phyloP scores from a whole-genome alignment of 2,329 filamentous ascomycete species.

The Hymenoscyphus repandus region DNA sequence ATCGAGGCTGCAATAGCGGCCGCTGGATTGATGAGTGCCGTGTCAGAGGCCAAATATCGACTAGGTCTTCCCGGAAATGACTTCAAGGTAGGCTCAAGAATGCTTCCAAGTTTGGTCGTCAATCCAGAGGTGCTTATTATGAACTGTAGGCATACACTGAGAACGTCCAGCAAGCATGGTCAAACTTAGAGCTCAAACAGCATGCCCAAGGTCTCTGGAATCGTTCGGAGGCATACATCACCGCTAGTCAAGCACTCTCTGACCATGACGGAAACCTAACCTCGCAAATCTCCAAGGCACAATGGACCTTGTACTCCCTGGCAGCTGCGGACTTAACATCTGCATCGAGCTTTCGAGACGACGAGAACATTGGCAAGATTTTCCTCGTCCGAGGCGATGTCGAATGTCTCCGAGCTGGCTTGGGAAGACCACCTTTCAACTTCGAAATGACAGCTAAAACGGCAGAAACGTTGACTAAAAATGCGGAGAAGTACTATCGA shows the following conservation, averaged over 20 bases:
- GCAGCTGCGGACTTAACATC: constrained; percentile 45
- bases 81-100: constrained; percentile 34
- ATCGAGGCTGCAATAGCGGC: constrained; percentile 49
- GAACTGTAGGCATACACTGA: background rate
- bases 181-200: constrained; percentile 37
- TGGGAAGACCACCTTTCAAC: constrained; percentile 41
- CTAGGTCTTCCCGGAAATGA: constrained; percentile 44
- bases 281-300: constrained; percentile 24
- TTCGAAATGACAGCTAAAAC: constrained; percentile 40
- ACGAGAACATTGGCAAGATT: constrained; percentile 45
- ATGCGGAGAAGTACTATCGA: constrained; percentile 53
- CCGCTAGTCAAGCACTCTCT: constrained; percentile 36
- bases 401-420: constrained; percentile 47
- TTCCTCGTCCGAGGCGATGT: constrained; percentile 50
- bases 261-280: constrained; percentile 12
- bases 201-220: constrained; percentile 44
- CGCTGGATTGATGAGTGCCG: constrained; percentile 50
- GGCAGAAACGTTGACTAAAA: constrained; percentile 43
- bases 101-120: background rate
- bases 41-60: constrained; percentile 53
- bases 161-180: constrained; percentile 35
- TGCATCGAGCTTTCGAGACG: constrained; percentile 45
- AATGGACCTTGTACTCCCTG: constrained; percentile 49
- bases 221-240: constrained; percentile 51
- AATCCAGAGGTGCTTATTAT: background rate